A percentile compares a stretch with the other conserved stretches of the same genome.
Evolutionary conservation across 2,329 filamentous ascomycete species (phyloP).

Genomic region (Epichloe gansuensis): DNA sequence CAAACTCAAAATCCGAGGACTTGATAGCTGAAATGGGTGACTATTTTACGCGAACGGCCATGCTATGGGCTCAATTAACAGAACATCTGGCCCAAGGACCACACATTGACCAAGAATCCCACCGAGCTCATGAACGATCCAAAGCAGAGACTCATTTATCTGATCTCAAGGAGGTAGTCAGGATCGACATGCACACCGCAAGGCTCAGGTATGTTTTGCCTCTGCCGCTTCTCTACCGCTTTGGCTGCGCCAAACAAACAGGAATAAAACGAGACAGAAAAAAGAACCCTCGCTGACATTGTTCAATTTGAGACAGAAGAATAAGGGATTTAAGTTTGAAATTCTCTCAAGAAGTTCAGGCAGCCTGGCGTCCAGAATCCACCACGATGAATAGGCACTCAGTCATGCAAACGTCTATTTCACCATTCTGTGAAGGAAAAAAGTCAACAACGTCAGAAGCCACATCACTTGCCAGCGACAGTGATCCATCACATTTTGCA

Average conservation of each 20-base stretch:
- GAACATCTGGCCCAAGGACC: slow-evolving; percentile 20
- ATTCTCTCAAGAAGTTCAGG: slow-evolving; percentile 22
- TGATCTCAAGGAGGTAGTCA: slow-evolving; percentile 16
- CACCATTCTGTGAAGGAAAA: slow-evolving; percentile 13
- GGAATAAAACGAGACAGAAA: background rate
- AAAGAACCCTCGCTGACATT: background rate
- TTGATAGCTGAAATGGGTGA: slow-evolving; percentile 23
- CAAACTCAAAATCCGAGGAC: slow-evolving; percentile 12
- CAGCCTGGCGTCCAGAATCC: slow-evolving; percentile 16
- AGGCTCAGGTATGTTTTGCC: slow-evolving; percentile 20
- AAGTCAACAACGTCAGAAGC: slow-evolving; percentile 9
- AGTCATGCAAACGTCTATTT: slow-evolving; percentile 11
- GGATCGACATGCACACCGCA: slow-evolving; percentile 20
- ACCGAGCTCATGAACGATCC: slow-evolving; percentile 17
- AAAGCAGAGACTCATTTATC: slow-evolving; percentile 13
- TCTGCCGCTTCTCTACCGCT: background rate
- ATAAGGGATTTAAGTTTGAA: slow-evolving; percentile 21
- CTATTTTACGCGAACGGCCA: slow-evolving; percentile 22
- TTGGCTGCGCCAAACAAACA: background rate
- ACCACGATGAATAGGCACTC: slow-evolving; percentile 7
- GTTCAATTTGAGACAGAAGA: slow-evolving; percentile 14
- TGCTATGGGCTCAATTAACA: slow-evolving; percentile 21
- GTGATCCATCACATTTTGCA: slow-evolving; percentile 12
- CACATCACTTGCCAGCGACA: slow-evolving; percentile 9
- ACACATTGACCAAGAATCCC: slow-evolving; percentile 18